A percentile compares a stretch with the other conserved stretches of the same genome.
phyloP scores from a whole-genome alignment of 1,139 yeast species.

The Ashbya aceris region DNA sequence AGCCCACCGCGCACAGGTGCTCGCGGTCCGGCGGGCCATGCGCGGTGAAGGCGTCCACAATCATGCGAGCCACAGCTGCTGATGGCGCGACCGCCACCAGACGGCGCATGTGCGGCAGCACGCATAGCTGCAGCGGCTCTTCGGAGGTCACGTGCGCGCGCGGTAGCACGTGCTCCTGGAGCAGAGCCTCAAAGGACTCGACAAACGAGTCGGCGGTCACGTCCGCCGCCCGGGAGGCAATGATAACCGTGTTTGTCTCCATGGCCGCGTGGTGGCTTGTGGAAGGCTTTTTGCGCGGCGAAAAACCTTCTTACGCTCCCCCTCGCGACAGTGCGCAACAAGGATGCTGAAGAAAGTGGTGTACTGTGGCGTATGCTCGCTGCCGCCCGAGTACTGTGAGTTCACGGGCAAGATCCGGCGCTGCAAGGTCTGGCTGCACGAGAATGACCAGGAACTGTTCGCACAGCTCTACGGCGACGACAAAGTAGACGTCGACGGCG shows the following conservation, averaged over 20 bases:
- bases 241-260: conserved; percentile 18
- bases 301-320: too few species aligned
- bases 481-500: conserved; percentile 15
- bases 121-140: conserved; percentile 16
- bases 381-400: conserved; percentile 92
- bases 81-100: conserved; percentile 17
- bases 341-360: conserved; percentile 30
- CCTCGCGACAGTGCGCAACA: too few species aligned
- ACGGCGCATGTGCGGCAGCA: conserved; percentile 15
- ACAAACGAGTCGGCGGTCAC: conserved; percentile 7
- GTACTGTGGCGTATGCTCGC: conserved; percentile 79
- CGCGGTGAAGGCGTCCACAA: conserved; percentile 3
- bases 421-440: conserved; percentile 76
- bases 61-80: conserved; percentile 8
- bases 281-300: too few species aligned
- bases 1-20: conserved; percentile 4
- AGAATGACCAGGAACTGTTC: conserved; percentile 47
- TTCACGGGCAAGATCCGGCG: conserved; percentile 75
- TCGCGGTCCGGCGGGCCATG: neutral
- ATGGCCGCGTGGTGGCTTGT: neutral
- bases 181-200: conserved; percentile 9
- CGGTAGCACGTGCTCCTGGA: conserved; percentile 9
- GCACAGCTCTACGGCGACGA: conserved; percentile 41
- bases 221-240: conserved; percentile 10
- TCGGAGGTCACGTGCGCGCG: conserved; percentile 6